A percentile compares a stretch with the other conserved stretches of the same genome.
Conservation (phyloP, 148 eudicot genomes). For the Beta vulgaris region DNA sequence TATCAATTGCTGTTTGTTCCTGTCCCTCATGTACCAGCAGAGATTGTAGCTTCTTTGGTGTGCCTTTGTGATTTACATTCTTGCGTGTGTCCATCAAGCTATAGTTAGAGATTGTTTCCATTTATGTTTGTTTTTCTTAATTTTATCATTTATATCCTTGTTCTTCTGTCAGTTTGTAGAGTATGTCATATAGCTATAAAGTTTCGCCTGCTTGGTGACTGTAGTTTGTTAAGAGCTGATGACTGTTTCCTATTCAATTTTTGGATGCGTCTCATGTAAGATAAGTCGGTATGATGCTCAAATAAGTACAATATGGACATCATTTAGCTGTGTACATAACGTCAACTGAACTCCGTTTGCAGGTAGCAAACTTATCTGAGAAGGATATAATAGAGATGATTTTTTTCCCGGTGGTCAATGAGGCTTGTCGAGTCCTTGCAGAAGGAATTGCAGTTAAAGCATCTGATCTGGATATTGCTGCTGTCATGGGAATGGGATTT, state of each 20-base stretch:
- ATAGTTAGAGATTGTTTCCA: background rate
- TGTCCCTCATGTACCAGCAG: background rate
- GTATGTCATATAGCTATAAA: background rate
- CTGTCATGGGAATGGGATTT: conserved; percentile 91
- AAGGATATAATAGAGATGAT: conserved; percentile 88
- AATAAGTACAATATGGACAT: background rate
- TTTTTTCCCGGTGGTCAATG: conserved; percentile 92
- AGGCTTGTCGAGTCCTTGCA: conserved; percentile 80
- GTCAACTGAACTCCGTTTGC: conserved; percentile 21
- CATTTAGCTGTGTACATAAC: background rate
- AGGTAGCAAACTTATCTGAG: conserved; percentile 62
- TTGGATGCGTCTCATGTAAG: background rate
- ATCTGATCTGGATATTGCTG: conserved; percentile 78
- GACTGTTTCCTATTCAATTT: background rate
- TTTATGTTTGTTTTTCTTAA: background rate
- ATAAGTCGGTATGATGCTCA: background rate
- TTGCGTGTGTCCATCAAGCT: too few relatives aligned
- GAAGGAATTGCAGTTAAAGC: conserved; percentile 97
- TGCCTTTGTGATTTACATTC: too few relatives aligned
- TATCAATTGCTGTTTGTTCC: background rate
- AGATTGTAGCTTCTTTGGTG: too few relatives aligned
- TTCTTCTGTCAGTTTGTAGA: background rate
- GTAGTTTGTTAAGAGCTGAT: background rate
- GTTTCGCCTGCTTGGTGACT: background rate
- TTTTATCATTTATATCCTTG: background rate